phyloP scores from a whole-genome alignment of 176 grass and related monocot species.

The Musa beccarii region DNA sequence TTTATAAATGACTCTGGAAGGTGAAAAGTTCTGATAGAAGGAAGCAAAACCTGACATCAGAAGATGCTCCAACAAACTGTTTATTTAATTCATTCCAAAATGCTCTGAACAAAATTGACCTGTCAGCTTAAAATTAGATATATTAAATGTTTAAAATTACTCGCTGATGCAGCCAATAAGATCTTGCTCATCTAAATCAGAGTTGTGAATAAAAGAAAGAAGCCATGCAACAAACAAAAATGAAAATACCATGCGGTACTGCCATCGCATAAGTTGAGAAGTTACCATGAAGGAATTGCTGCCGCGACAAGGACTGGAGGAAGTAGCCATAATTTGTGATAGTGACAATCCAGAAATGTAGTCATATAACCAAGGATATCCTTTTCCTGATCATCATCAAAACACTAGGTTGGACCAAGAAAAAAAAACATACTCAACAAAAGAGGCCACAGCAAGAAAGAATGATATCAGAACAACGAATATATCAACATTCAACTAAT shows the following conservation, averaged over 20 bases:
- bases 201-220: not conserved
- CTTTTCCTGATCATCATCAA: slow-evolving; percentile 46
- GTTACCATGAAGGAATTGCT: slow-evolving; percentile 44
- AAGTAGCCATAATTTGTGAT: slow-evolving; percentile 57
- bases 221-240: slow-evolving; percentile 3
- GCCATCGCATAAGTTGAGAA: not conserved
- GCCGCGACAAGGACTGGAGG: slow-evolving; percentile 53
- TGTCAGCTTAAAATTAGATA: slow-evolving; percentile 23
- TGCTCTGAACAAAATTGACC: slow-evolving; percentile 59
- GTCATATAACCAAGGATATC: slow-evolving; percentile 65
- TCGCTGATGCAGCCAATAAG: not conserved
- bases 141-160: not conserved
- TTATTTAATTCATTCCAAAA: slow-evolving; percentile 72
- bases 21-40: slow-evolving; percentile 7
- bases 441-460: not conserved
- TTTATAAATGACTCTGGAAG: slow-evolving; percentile 11
- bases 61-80: slow-evolving; percentile 39
- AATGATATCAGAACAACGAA: not conserved
- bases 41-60: slow-evolving; percentile 33
- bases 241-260: slow-evolving; percentile 12
- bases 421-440: not conserved
- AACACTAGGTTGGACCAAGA: slow-evolving; percentile 10
- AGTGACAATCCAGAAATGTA: slow-evolving; percentile 38
- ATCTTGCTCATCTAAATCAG: not conserved
- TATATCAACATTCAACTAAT: not conserved